Evolutionary conservation across 768 basidiomycete genomes (phyloP).

Genomic region (Amanita fuliginea): DNA sequence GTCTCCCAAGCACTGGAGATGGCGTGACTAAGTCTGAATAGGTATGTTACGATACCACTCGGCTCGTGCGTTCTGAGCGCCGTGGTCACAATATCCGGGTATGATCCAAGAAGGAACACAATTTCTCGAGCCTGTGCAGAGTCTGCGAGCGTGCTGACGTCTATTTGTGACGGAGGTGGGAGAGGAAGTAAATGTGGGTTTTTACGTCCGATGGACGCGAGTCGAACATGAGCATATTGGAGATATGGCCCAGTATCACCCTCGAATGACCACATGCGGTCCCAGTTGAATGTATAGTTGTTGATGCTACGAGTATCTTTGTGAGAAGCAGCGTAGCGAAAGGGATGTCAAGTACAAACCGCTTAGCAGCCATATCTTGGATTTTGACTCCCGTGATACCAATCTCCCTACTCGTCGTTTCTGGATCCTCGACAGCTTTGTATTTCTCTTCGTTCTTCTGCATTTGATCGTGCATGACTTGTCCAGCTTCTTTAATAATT

Average conservation of each 20-base stretch:
- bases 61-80: slow-evolving; percentile 84
- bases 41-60: slow-evolving; percentile 83
- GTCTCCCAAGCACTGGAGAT: slow-evolving; percentile 92
- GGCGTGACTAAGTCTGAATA: slow-evolving; percentile 77
- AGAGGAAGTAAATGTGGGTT: slow-evolving; percentile 81
- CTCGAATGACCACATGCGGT: slow-evolving; percentile 90
- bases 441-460: slow-evolving; percentile 90
- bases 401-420: slow-evolving; percentile 65
- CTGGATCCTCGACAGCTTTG: slow-evolving; percentile 77
- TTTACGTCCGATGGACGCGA: slow-evolving; percentile 85
- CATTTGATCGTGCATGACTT: slow-evolving; percentile 97
- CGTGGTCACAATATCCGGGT: slow-evolving; percentile 84
- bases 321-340: slow-evolving; percentile 4
- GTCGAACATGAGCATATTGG: slow-evolving; percentile 92
- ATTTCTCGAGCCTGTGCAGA: slow-evolving; percentile 75
- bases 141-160: slow-evolving; percentile 53
- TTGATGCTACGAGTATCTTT: slow-evolving; percentile 53
- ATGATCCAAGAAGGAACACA: slow-evolving; percentile 74
- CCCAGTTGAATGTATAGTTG: slow-evolving; percentile 93
- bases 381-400: slow-evolving; percentile 96
- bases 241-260: slow-evolving; percentile 95
- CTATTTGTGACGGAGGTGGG: slow-evolving; percentile 56
- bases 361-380: slow-evolving; percentile 92
- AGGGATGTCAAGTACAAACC: slow-evolving; percentile 34
- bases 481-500: slow-evolving; percentile 79